Evolutionary conservation across 768 basidiomycete genomes (phyloP).

Genomic region (Auriscalpium vulgare): DNA sequence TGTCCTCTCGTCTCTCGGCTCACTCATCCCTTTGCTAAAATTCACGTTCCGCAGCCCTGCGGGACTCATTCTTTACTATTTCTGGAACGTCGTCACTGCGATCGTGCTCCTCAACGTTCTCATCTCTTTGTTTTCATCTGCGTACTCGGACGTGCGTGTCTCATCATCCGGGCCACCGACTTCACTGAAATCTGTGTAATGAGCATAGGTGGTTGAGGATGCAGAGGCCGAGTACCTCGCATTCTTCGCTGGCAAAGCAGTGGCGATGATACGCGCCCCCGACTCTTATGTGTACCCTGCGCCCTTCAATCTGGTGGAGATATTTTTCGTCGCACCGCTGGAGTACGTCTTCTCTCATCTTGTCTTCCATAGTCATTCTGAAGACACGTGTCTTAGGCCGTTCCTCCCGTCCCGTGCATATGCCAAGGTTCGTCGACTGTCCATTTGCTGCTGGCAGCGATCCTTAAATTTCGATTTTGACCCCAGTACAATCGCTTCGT

Average conservation of each 20-base stretch:
- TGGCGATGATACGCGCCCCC: conserved; percentile 79
- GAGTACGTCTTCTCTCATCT: conserved; percentile 49
- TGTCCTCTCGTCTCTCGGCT: neutral
- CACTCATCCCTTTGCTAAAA: neutral
- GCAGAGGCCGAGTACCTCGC: conserved; percentile 87
- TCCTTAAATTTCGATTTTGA: neutral
- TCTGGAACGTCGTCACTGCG: conserved; percentile 80
- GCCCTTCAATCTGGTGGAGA: conserved; percentile 87
- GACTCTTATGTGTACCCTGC: conserved; percentile 84
- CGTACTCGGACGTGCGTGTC: conserved; percentile 73
- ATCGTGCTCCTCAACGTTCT: conserved; percentile 87
- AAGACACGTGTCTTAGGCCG: conserved; percentile 2
- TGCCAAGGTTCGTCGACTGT: conserved; percentile 35
- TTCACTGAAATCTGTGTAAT: neutral
- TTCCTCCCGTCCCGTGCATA: conserved; percentile 31
- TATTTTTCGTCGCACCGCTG: conserved; percentile 70
- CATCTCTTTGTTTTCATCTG: conserved; percentile 92
- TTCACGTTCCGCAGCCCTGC: conserved; percentile 29
- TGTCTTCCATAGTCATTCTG: neutral
- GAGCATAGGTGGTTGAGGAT: conserved; percentile 59
- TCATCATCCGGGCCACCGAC: neutral
- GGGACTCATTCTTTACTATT: conserved; percentile 69
- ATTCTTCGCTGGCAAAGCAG: conserved; percentile 84
- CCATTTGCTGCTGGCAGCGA: conserved; percentile 5
- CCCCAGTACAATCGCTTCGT: conserved; percentile 63